Percentiles rank a stretch among this genome's conserved stretches.
Conservation (phyloP, 1,139 yeast species). For the Scheffersomyces insectosa region DNA sequence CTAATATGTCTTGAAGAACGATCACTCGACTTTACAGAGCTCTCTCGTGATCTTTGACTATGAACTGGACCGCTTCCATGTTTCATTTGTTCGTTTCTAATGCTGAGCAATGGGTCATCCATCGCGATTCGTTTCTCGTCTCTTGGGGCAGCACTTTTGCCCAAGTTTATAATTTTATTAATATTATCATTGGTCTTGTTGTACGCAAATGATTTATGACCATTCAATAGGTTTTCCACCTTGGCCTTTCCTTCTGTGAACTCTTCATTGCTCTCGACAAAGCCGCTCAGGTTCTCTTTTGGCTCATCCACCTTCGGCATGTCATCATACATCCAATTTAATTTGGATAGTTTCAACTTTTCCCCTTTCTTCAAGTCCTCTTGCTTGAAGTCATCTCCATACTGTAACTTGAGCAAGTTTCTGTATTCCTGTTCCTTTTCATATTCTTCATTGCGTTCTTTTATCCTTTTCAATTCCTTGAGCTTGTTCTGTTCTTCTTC, state of each 20-base stretch:
- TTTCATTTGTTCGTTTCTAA: slow-evolving; percentile 42
- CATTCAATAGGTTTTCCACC: slow-evolving; percentile 33
- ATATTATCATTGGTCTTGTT: slow-evolving; percentile 12
- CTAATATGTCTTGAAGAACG: slow-evolving; percentile 2
- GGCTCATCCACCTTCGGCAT: slow-evolving; percentile 16
- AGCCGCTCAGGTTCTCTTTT: slow-evolving; percentile 28
- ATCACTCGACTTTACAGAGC: slow-evolving; percentile 2
- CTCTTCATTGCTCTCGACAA: slow-evolving; percentile 35
- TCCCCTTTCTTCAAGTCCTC: slow-evolving; percentile 34
- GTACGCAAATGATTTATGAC: slow-evolving; percentile 15
- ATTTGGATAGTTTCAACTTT: slow-evolving; percentile 48
- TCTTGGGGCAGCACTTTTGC: slow-evolving; percentile 13
- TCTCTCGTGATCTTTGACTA: slow-evolving; percentile 14
- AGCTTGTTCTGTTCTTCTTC: slow-evolving; percentile 76
- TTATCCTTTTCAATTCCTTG: slow-evolving; percentile 65
- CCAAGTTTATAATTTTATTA: slow-evolving; percentile 18
- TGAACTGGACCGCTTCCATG: slow-evolving; percentile 11
- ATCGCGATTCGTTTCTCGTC: slow-evolving; percentile 22
- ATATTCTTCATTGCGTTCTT: slow-evolving; percentile 66
- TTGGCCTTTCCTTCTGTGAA: slow-evolving; percentile 35
- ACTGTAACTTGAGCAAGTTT: slow-evolving; percentile 57
- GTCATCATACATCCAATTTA: slow-evolving; percentile 88
- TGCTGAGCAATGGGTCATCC: slow-evolving; percentile 59
- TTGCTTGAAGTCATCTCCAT: slow-evolving; percentile 30
- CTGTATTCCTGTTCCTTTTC: slow-evolving; percentile 63